Base-by-base conservation (phyloP, 495 filamentous ascomycete genomes). In the Amniculicola lignicola region DNA sequence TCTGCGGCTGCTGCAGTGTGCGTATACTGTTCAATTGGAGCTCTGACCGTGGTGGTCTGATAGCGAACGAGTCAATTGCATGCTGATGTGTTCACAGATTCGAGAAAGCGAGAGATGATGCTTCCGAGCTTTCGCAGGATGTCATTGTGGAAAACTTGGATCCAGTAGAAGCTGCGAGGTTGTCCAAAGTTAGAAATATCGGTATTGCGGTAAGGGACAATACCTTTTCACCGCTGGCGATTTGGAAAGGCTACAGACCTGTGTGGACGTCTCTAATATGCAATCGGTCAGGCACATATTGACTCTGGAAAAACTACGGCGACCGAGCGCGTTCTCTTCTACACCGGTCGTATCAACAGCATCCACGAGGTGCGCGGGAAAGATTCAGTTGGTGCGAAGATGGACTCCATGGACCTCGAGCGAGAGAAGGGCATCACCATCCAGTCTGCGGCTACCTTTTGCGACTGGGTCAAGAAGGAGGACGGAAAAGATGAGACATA, bases 331-430 rank as follows among this genome's bases (percentile, higher is more conserved):
- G 90, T 99, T 45, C 87, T 99, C 54, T 99, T 89, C 79, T 99
- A 99, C 72, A 99, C 94, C 24, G 94, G 94, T 54, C 85, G 93
- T 67, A 94, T 95, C 74, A 92, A 92, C 68, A 81, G 90, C 4
- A 97, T 99, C 62, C 94, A 99, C 73, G 94, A 99, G 74, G 94
- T 99, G 25, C 82, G 94, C 59, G 94, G 94, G 29, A 89, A 89
- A 62, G 94, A 99, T 75, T 82, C 86, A 31, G 90, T 97, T 16
- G 94, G 94, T 62, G 94, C 94, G 40, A 99, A 99, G 75, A 99
- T 99, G 94, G 94, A 99, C 78, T 96, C 90, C 7, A 99, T 99
- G 94, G 94, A 97, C 43, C 74, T 99, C 58, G 94, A 99, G 72
- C 80, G 93, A 68, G 93, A 98, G 68, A 93, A 96, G 78, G 93